A percentile compares a stretch with the other conserved stretches of the same genome.
phyloP scores from a whole-genome alignment of 164 flowering plant species.

The Brasenia schreberi region DNA sequence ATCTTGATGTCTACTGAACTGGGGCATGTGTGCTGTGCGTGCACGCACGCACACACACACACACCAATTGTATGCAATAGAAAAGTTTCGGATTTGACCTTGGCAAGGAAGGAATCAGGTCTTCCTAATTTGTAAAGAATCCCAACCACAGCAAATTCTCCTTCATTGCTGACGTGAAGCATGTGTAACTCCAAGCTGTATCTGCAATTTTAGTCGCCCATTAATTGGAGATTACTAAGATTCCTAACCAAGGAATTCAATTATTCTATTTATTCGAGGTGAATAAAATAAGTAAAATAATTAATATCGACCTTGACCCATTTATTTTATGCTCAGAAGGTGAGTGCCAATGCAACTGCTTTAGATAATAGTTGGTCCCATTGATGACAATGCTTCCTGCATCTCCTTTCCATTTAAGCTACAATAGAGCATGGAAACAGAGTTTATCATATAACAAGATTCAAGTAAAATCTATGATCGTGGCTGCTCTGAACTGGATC shows the following conservation, averaged over 20 bases:
- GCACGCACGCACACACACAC: too few species aligned
- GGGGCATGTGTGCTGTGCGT: too few species aligned
- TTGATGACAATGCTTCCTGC: constrained; percentile 8
- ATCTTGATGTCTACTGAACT: too few species aligned
- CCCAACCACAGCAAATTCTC: constrained; percentile 39
- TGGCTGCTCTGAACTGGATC: too few species aligned
- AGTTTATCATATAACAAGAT: too few species aligned
- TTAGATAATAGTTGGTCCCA: constrained; percentile 4
- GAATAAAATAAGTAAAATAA: too few species aligned
- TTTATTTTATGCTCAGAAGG: constrained; percentile 12
- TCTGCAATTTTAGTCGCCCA: constrained; percentile 13
- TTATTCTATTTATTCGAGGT: too few species aligned
- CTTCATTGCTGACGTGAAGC: constrained; percentile 30
- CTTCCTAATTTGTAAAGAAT: constrained; percentile 41
- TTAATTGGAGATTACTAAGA: too few species aligned
- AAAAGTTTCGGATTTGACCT: constrained; percentile 15
- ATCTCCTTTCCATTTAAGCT: constrained; percentile 8
- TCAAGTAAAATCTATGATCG: too few species aligned
- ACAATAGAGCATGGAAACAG: not conserved
- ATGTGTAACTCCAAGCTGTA: constrained; percentile 43
- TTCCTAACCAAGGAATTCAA: too few species aligned
- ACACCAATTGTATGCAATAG: not conserved
- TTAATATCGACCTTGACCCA: constrained; percentile 5
- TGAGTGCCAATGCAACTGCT: constrained; percentile 13
- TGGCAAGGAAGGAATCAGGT: constrained; percentile 43